A percentile compares a stretch with the other conserved stretches of the same genome.
Evolutionary conservation across 1,284 basidiomycete genomes (phyloP).

Genomic region (Cystobasidium pallidum): DNA sequence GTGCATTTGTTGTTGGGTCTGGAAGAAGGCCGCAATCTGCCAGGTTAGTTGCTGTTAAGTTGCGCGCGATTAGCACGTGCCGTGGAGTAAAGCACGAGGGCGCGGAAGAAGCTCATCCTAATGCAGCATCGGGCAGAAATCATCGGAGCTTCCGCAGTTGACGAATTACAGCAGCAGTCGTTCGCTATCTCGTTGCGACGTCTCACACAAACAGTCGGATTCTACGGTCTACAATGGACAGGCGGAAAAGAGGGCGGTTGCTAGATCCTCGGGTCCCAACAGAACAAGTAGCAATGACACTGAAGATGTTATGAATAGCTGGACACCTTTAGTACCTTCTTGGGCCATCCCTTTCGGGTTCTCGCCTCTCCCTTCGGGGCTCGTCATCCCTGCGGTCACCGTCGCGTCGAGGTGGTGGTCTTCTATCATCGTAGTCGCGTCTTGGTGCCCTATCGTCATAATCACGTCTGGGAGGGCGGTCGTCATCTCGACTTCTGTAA

Average conservation of each 20-base stretch:
- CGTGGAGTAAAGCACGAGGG: background rate
- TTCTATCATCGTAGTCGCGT: conserved; percentile 33
- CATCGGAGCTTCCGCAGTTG: too few species aligned
- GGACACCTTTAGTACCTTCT: conserved; percentile 24
- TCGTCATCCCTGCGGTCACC: conserved; percentile 24
- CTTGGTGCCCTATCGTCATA: conserved; percentile 54
- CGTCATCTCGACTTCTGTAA: conserved; percentile 43
- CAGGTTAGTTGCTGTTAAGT: background rate
- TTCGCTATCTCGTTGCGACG: too few species aligned
- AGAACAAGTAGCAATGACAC: too few species aligned
- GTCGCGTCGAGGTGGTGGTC: conserved; percentile 28
- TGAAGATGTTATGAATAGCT: too few species aligned
- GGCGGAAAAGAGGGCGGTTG: too few species aligned
- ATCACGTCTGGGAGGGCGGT: conserved; percentile 54
- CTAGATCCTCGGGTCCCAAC: too few species aligned
- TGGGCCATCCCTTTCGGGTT: conserved; percentile 2
- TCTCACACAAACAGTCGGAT: too few species aligned
- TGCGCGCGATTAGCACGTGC: background rate
- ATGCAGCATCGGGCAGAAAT: too few species aligned
- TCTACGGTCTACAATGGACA: too few species aligned
- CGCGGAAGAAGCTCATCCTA: background rate
- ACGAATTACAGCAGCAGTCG: too few species aligned
- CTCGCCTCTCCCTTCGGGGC: conserved; percentile 23
- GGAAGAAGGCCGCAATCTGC: background rate
- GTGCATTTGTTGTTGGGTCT: conserved; percentile 18